A percentile compares a stretch with the other conserved stretches of the same genome.
These are phyloP conservation scores for Paratinospora sagittata DNA, from an alignment of 164 flowering plant species.

Conservation along the genomic window DNA sequence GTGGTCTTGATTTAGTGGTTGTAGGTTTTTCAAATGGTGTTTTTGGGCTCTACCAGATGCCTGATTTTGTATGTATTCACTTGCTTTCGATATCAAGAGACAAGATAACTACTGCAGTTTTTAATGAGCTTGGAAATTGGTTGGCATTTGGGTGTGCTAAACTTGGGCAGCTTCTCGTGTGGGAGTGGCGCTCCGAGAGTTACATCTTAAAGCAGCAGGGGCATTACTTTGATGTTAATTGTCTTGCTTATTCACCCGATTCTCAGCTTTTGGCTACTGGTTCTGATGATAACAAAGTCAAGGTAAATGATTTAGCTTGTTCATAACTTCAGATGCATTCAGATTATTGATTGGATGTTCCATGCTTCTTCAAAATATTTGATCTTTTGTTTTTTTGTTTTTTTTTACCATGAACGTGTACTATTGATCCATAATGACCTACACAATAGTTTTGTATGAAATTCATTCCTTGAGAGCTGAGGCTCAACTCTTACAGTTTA, in stretches of 20 bases:
- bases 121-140: slow-evolving; percentile 92
- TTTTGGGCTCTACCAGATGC: slow-evolving; percentile 95
- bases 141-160: slow-evolving; percentile 90
- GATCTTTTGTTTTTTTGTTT: not conserved
- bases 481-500: no score
- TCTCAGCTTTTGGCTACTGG: slow-evolving; percentile 97
- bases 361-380: not conserved
- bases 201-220: slow-evolving; percentile 96
- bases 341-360: not conserved
- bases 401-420: no score
- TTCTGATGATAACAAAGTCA: slow-evolving; percentile 96
- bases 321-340: not conserved
- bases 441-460: no score
- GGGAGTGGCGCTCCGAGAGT: slow-evolving; percentile 98
- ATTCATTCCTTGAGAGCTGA: no score
- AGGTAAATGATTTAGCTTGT: slow-evolving; percentile 36
- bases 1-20: slow-evolving; percentile 73
- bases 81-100: slow-evolving; percentile 83
- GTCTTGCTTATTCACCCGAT: slow-evolving; percentile 86
- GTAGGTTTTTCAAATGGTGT: slow-evolving; percentile 93
- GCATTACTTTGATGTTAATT: slow-evolving; percentile 96
- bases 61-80: slow-evolving; percentile 86
- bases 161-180: slow-evolving; percentile 94
- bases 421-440: no score
- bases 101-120: slow-evolving; percentile 87